Evolutionary conservation across 192 early-diverging fungal species (phyloP).

Genomic region (Coemansia sp.): DNA sequence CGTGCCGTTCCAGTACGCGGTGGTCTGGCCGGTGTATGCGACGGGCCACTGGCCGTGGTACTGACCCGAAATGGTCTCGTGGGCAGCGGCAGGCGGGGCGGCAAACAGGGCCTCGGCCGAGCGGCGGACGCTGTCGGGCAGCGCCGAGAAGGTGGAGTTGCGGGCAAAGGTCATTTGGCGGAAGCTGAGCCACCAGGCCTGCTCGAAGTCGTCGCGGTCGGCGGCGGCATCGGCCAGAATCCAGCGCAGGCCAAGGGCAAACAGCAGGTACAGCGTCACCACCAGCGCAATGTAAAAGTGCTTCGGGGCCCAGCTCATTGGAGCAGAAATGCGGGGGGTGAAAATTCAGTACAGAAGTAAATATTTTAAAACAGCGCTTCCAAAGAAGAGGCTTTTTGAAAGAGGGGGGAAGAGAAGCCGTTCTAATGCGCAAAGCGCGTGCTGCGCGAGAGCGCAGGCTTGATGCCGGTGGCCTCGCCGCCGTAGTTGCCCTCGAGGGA

Average conservation of each 20-base stretch:
- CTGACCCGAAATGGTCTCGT: constrained; percentile 8
- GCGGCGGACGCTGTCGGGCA: constrained; percentile 14
- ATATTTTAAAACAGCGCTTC: not conserved
- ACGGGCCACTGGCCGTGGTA: constrained; percentile 21
- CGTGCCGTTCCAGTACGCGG: constrained; percentile 5
- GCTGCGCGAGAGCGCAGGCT: constrained; percentile 74
- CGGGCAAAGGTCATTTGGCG: constrained; percentile 14
- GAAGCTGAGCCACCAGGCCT: constrained; percentile 26
- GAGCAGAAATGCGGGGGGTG: too few species aligned
- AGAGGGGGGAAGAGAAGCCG: not conserved
- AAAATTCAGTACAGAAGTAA: not conserved
- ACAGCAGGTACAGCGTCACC: constrained; percentile 8
- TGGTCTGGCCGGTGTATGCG: not conserved
- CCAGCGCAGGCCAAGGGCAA: too few species aligned
- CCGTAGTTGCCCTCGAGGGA: constrained; percentile 71
- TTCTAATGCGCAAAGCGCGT: constrained; percentile 59
- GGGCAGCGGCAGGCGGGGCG: not conserved
- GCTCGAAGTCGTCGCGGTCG: constrained; percentile 20
- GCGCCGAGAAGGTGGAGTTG: constrained; percentile 25
- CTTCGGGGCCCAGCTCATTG: too few species aligned
- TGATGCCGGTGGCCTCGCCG: constrained; percentile 95
- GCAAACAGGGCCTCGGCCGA: constrained; percentile 5
- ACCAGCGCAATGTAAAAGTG: not conserved
- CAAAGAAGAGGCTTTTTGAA: too few species aligned
- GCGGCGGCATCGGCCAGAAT: too few species aligned